These are phyloP conservation scores for Huntiella moniliformis DNA, from an alignment of 2,329 filamentous ascomycete genomes.

Conservation along the genomic window DNA sequence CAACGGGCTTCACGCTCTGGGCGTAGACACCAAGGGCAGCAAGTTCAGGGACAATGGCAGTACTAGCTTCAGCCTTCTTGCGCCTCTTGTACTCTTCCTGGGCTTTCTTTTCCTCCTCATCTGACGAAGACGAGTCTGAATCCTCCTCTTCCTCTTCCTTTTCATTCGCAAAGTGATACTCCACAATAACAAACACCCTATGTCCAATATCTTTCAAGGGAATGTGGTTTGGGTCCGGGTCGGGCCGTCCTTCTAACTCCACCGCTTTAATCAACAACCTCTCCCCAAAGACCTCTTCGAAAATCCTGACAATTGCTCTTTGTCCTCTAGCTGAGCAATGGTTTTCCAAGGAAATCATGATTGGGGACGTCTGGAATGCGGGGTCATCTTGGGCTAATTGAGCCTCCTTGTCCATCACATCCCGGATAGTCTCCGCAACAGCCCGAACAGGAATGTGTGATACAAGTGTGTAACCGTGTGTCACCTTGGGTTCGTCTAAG, in stretches of 20 bases:
- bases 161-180: conserved; percentile 42
- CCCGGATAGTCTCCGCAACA: conserved; percentile 46
- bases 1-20: conserved; percentile 47
- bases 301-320: conserved; percentile 41
- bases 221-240: conserved; percentile 37
- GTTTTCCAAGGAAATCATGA: conserved; percentile 49
- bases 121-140: conserved; percentile 17
- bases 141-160: conserved; percentile 22
- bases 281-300: conserved; percentile 43
- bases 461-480: conserved; percentile 50
- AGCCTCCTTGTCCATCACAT: conserved; percentile 40
- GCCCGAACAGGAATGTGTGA: conserved; percentile 44
- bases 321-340: conserved; percentile 44
- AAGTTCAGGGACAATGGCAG: conserved; percentile 43
- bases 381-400: conserved; percentile 20
- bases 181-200: conserved; percentile 48
- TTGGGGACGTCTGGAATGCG: conserved; percentile 30
- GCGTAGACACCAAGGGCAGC: conserved; percentile 49
- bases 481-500: conserved; percentile 47
- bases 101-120: conserved; percentile 27
- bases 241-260: conserved; percentile 34
- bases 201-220: conserved; percentile 38
- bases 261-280: conserved; percentile 39
- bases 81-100: conserved; percentile 32
- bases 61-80: conserved; percentile 30